phyloP scores from a whole-genome alignment of 345 rosid genomes.

The Angophora floribunda region DNA sequence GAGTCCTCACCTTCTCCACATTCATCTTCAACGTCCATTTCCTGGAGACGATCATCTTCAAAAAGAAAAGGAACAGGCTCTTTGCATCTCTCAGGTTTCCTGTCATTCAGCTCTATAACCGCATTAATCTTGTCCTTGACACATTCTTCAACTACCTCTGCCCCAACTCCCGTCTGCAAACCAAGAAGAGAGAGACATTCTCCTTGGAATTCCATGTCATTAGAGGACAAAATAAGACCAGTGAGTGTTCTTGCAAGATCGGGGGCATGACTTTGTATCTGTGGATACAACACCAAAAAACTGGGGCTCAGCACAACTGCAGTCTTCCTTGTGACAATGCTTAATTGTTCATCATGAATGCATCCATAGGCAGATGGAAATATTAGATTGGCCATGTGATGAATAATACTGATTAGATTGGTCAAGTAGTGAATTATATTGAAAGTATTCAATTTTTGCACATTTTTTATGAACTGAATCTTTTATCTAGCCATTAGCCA shows the following conservation, averaged over 20 bases:
- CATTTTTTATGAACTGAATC: background rate
- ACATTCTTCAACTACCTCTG: conserved; percentile 38
- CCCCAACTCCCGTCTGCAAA: conserved; percentile 23
- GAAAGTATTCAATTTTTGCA: background rate
- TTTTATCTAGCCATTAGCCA: background rate
- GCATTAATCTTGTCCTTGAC: conserved; percentile 59
- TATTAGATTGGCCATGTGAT: background rate
- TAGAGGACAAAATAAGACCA: conserved; percentile 64
- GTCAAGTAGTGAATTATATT: background rate
- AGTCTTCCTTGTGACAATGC: background rate
- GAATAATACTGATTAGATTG: background rate
- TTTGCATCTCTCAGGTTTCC: conserved; percentile 46
- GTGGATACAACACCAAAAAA: background rate
- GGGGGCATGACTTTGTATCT: conserved; percentile 80
- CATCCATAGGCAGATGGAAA: background rate
- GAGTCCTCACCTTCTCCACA: conserved; percentile 31
- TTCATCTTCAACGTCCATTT: conserved; percentile 26
- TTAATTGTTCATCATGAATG: background rate
- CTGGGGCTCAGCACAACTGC: background rate
- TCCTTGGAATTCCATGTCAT: conserved; percentile 54
- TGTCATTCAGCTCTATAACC: conserved; percentile 55
- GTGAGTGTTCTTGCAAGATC: conserved; percentile 80
- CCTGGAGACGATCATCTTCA: conserved; percentile 25
- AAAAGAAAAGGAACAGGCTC: conserved; percentile 51
- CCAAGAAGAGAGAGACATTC: conserved; percentile 81